Conservation (phyloP, 768 basidiomycete genomes). For the Nevesoporus exiguus region DNA sequence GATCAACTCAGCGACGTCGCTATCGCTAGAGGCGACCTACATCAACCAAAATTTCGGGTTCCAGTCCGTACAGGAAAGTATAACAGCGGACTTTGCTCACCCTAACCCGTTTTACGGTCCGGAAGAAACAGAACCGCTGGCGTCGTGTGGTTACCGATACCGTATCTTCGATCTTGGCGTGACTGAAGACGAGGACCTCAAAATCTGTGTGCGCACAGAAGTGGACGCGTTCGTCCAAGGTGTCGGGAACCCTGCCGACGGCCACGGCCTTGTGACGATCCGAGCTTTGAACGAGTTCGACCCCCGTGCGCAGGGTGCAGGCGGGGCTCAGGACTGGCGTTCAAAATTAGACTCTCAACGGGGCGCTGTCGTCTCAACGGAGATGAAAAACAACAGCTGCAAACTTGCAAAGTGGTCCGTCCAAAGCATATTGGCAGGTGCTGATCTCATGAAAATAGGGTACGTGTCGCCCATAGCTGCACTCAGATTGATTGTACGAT, state of each 20-base stretch:
- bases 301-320: slow-evolving; percentile 81
- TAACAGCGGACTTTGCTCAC: slow-evolving; percentile 70
- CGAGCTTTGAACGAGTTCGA: slow-evolving; percentile 98
- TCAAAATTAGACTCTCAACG: slow-evolving; percentile 95
- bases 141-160: slow-evolving; percentile 96
- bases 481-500: slow-evolving; percentile 11
- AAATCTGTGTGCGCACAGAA: slow-evolving; percentile 91
- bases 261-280: slow-evolving; percentile 82
- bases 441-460: slow-evolving; percentile 97
- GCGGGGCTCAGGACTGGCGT: slow-evolving; percentile 98
- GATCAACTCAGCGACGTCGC: slow-evolving; percentile 89
- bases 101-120: slow-evolving; percentile 95
- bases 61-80: slow-evolving; percentile 82
- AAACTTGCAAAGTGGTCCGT: slow-evolving; percentile 98
- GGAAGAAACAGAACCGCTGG: slow-evolving; percentile 92
- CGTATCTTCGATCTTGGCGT: slow-evolving; percentile 91
- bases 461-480: slow-evolving; percentile 37
- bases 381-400: slow-evolving; percentile 99
- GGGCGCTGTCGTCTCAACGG: slow-evolving; percentile 96
- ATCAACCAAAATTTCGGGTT: slow-evolving; percentile 99
- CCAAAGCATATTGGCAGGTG: slow-evolving; percentile 91
- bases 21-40: slow-evolving; percentile 96
- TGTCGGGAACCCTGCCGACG: slow-evolving; percentile 59
- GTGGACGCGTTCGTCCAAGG: slow-evolving; percentile 83
- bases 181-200: slow-evolving; percentile 86